Conservation (phyloP, 768 basidiomycete genomes). For the Xerocomus brunneocitrinus region DNA sequence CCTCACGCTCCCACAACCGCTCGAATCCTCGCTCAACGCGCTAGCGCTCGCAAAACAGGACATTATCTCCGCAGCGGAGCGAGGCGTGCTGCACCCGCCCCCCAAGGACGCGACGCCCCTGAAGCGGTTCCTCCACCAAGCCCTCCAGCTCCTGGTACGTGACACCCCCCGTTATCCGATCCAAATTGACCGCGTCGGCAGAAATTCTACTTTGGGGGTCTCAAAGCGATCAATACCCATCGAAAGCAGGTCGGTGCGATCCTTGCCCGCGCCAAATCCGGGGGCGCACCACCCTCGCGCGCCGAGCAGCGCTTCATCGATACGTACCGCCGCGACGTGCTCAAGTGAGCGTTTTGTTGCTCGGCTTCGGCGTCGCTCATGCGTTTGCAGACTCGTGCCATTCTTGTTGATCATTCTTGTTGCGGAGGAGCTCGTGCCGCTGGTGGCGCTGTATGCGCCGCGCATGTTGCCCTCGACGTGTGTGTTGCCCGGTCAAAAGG, state of each 20-base stretch:
- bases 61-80: slow-evolving; percentile 57
- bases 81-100: slow-evolving; percentile 65
- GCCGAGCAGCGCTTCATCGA: slow-evolving; percentile 66
- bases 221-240: slow-evolving; percentile 67
- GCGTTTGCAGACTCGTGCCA: slow-evolving; percentile 53
- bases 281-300: slow-evolving; percentile 60
- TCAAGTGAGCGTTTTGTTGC: slow-evolving; percentile 48
- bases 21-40: slow-evolving; percentile 24
- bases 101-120: slow-evolving; percentile 58
- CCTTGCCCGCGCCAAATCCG: slow-evolving; percentile 48
- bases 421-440: slow-evolving; percentile 77
- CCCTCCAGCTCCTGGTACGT: slow-evolving; percentile 43
- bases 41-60: slow-evolving; percentile 58
- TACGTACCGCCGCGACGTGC: slow-evolving; percentile 60
- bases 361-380: slow-evolving; percentile 4
- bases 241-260: slow-evolving; percentile 53
- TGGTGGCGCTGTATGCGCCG: slow-evolving; percentile 83
- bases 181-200: slow-evolving; percentile 19
- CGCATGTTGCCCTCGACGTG: slow-evolving; percentile 84
- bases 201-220: slow-evolving; percentile 84
- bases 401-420: slow-evolving; percentile 71
- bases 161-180: not conserved
- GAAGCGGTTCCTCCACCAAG: slow-evolving; percentile 46
- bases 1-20: slow-evolving; percentile 14
- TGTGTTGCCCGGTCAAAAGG: slow-evolving; percentile 72